phyloP scores from a whole-genome alignment of 129 eudicot species.

The Lonicera japonica region DNA sequence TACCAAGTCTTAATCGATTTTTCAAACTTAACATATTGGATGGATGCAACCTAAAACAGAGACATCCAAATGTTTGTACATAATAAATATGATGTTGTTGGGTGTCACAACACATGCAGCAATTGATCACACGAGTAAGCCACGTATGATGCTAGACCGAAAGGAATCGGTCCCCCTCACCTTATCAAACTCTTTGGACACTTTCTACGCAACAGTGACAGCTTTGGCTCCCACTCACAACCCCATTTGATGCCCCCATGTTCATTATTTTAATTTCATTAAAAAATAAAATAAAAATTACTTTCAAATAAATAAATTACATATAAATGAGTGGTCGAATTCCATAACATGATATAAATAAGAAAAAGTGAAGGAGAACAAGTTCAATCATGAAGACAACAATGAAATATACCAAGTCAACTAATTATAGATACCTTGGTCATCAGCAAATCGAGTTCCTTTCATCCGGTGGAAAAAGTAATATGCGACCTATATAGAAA shows the following conservation, averaged over 20 bases:
- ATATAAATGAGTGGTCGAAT: too few relatives aligned
- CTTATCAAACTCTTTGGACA: not conserved
- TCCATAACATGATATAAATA: not conserved
- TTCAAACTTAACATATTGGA: too few relatives aligned
- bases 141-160: constrained; percentile 15
- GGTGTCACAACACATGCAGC: constrained; percentile 8
- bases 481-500: too few relatives aligned
- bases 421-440: too few relatives aligned
- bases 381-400: too few relatives aligned
- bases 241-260: not conserved
- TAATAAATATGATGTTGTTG: not conserved
- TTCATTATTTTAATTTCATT: not conserved
- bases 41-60: not conserved
- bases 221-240: too few relatives aligned
- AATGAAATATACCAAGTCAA: too few relatives aligned
- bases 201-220: constrained; percentile 24
- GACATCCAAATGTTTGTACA: not conserved
- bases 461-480: too few relatives aligned
- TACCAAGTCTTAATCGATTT: not conserved
- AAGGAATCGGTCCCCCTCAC: constrained; percentile 16
- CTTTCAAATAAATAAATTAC: too few relatives aligned
- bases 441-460: too few relatives aligned
- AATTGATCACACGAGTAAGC: constrained; percentile 1
- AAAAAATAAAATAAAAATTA: too few relatives aligned
- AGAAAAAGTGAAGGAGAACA: not conserved